Conservation (phyloP, 2,329 filamentous ascomycete species). For the Penicillium sp. region DNA sequence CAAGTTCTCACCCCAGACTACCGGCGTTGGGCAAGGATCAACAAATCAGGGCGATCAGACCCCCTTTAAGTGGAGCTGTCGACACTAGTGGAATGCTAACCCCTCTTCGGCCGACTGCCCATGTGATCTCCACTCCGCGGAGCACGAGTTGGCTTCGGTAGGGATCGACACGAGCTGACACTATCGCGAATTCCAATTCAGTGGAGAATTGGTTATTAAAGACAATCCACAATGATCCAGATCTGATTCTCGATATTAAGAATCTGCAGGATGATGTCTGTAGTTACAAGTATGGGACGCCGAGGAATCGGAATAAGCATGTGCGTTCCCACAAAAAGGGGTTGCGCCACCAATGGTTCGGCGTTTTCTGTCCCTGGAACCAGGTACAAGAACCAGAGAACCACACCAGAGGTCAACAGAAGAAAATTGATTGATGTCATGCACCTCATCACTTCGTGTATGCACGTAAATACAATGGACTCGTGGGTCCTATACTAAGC, state of each 20-base stretch:
- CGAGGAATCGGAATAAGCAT: background rate
- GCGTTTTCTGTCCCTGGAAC: background rate
- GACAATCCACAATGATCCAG: background rate
- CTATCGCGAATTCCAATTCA: background rate
- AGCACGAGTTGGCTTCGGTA: conserved; percentile 10
- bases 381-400: conserved; percentile 1
- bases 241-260: background rate
- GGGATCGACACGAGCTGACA: conserved; percentile 9
- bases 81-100: background rate
- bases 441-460: background rate
- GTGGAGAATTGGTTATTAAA: background rate
- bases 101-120: conserved; percentile 7
- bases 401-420: background rate
- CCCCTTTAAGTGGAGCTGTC: background rate
- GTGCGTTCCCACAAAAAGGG: background rate
- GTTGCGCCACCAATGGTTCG: conserved; percentile 4
- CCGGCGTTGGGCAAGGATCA: conserved; percentile 5
- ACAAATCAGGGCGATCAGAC: conserved; percentile 3
- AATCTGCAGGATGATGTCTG: background rate
- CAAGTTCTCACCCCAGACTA: conserved; percentile 7
- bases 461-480: background rate
- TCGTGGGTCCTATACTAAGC: background rate
- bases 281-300: background rate
- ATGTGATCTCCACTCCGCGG: conserved; percentile 18
- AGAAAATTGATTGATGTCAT: background rate